Evolutionary conservation across 805 yeast genomes (phyloP).

Genomic region (Lachancea thermotolerans): DNA sequence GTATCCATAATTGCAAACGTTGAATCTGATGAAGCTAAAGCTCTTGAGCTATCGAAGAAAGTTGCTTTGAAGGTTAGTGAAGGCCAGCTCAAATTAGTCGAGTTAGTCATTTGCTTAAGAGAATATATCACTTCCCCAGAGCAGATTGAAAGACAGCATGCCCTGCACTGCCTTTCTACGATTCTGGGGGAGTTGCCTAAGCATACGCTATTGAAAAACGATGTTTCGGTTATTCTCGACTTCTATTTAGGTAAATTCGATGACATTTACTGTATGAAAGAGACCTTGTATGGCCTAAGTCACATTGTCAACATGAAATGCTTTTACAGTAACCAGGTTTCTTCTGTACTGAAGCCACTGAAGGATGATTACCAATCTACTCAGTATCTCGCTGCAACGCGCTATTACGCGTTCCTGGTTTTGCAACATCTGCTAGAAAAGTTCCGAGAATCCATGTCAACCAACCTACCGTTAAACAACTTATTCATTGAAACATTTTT

Average conservation of each 20-base stretch:
- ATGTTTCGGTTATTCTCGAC: constrained; percentile 34
- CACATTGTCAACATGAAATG: constrained; percentile 48
- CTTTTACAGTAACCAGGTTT: constrained; percentile 34
- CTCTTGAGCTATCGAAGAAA: constrained; percentile 24
- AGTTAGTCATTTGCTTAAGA: constrained; percentile 54
- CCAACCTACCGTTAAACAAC: constrained; percentile 29
- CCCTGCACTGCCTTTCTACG: constrained; percentile 39
- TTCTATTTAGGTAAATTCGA: constrained; percentile 64
- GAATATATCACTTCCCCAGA: constrained; percentile 56
- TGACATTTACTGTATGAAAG: constrained; percentile 49
- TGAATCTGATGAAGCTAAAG: constrained; percentile 29
- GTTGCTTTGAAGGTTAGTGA: constrained; percentile 25
- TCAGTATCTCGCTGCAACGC: constrained; percentile 51
- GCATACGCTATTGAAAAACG: constrained; percentile 33
- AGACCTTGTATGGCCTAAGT: constrained; percentile 47
- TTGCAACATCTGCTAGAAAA: constrained; percentile 34
- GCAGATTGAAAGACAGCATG: constrained; percentile 43
- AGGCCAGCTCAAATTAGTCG: constrained; percentile 36
- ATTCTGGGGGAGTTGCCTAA: constrained; percentile 30
- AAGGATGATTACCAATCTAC: constrained; percentile 45
- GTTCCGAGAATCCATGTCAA: constrained; percentile 21
- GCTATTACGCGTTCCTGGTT: constrained; percentile 53
- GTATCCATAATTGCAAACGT: constrained; percentile 36
- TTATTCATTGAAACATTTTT: constrained; percentile 51
- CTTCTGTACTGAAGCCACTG: constrained; percentile 34